Conservation (phyloP, 306 rosid species). For the Trichosanthes truncata region DNA sequence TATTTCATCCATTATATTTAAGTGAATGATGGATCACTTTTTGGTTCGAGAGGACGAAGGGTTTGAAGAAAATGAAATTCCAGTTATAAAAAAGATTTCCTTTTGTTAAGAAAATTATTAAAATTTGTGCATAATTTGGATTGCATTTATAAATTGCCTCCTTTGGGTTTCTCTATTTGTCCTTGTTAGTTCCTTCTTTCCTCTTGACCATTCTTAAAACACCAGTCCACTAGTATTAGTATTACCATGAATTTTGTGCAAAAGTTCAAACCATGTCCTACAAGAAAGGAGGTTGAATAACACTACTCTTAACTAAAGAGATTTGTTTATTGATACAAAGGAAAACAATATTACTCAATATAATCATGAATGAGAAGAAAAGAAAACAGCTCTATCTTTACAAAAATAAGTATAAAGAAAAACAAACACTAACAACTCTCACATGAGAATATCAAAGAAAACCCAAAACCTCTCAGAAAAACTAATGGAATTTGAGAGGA, state of each 20-base stretch:
- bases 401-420: not conserved
- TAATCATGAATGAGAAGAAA: not conserved
- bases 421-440: not conserved
- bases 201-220: too few species aligned
- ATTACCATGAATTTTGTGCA: too few species aligned
- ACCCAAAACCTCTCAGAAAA: not conserved
- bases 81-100: too few species aligned
- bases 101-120: too few species aligned
- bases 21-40: not conserved
- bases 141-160: too few species aligned
- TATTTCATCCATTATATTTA: not conserved
- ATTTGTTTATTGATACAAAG: not conserved
- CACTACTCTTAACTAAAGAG: not conserved
- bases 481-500: not conserved
- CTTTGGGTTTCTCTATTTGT: too few species aligned
- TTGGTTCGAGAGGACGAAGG: constrained; percentile 25
- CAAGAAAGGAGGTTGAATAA: not conserved
- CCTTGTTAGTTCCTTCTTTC: too few species aligned
- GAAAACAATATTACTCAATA: not conserved
- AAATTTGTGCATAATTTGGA: too few species aligned
- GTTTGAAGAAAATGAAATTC: constrained; percentile 37
- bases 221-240: too few species aligned
- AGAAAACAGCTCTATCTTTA: not conserved
- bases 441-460: not conserved
- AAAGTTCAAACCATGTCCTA: too few species aligned